Conservation (phyloP, 495 filamentous ascomycete species). For the Penicillium ucsense region DNA sequence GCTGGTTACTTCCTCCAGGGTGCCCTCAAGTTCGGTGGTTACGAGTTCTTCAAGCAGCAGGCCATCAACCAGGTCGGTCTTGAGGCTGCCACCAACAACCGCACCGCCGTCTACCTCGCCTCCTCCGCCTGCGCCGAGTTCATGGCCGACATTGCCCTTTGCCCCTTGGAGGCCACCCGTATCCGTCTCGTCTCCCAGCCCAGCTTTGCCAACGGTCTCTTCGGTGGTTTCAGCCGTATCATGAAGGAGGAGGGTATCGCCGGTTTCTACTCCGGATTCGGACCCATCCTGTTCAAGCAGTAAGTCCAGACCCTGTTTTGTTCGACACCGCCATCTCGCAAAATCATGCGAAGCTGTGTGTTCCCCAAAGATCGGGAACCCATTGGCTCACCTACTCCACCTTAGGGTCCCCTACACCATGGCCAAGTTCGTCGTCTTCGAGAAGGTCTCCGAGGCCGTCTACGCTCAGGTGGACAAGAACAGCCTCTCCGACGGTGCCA, state of each 20-base stretch:
- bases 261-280: slow-evolving; percentile 92
- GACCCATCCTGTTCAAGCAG: slow-evolving; percentile 93
- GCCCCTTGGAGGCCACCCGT: slow-evolving; percentile 88
- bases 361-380: not conserved
- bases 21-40: slow-evolving; percentile 91
- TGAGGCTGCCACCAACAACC: slow-evolving; percentile 75
- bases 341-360: not conserved
- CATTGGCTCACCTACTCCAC: slow-evolving; percentile 3
- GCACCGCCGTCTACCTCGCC: slow-evolving; percentile 80
- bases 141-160: slow-evolving; percentile 90
- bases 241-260: slow-evolving; percentile 72
- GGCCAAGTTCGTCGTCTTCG: slow-evolving; percentile 99
- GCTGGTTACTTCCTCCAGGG: slow-evolving; percentile 94
- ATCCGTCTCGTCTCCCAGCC: slow-evolving; percentile 92
- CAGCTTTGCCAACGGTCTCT: slow-evolving; percentile 71
- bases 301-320: slow-evolving; percentile 36
- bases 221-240: slow-evolving; percentile 80
- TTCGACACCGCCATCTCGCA: not conserved
- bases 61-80: slow-evolving; percentile 70
- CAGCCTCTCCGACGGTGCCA: slow-evolving; percentile 55
- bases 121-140: slow-evolving; percentile 80
- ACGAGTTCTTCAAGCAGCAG: slow-evolving; percentile 95
- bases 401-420: slow-evolving; percentile 95
- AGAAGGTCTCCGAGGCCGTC: slow-evolving; percentile 82
- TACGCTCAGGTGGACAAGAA: slow-evolving; percentile 70